Percentiles rank a stretch among this genome's conserved stretches.
Evolutionary conservation across 208 protist species (phyloP).

Genomic region (Crithidia acanthocephali): DNA sequence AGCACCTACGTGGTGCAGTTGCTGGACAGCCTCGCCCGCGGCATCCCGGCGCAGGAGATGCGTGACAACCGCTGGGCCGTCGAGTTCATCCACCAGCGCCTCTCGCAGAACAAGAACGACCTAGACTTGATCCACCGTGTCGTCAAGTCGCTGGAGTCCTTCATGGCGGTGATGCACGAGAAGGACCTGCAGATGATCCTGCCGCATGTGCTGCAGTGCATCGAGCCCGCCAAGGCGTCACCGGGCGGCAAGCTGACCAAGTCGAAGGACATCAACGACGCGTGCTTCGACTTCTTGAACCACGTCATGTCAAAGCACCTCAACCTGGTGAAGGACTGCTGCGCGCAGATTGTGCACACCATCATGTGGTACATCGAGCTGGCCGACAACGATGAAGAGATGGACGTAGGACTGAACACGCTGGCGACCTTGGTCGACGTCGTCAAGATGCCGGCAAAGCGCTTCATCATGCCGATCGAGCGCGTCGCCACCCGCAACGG

Average conservation of each 20-base stretch:
- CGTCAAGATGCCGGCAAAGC: constrained; percentile 69
- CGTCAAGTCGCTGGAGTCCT: constrained; percentile 89
- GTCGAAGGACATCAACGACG: constrained; percentile 83
- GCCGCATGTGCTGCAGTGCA: constrained; percentile 89
- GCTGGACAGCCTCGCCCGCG: constrained; percentile 77
- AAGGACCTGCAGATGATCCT: constrained; percentile 87
- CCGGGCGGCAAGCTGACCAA: constrained; percentile 41
- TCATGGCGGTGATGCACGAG: constrained; percentile 85
- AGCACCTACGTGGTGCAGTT: constrained; percentile 87
- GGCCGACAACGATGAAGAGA: constrained; percentile 74
- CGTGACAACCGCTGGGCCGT: constrained; percentile 88
- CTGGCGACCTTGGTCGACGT: constrained; percentile 76
- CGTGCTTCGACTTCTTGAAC: constrained; percentile 89
- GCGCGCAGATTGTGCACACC: constrained; percentile 85
- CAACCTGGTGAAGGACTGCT: constrained; percentile 81
- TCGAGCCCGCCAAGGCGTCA: constrained; percentile 73
- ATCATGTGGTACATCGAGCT: constrained; percentile 91
- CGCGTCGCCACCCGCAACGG: constrained; percentile 70
- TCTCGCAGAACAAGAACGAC: constrained; percentile 88
- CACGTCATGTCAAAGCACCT: constrained; percentile 82
- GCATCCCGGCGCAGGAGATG: constrained; percentile 85
- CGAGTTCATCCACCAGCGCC: constrained; percentile 91
- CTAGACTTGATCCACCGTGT: constrained; percentile 77
- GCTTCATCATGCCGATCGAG: constrained; percentile 82
- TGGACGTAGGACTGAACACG: constrained; percentile 80